Evolutionary conservation across 345 rosid genomes (phyloP).

Genomic region (Arabidopsis thaliana): DNA sequence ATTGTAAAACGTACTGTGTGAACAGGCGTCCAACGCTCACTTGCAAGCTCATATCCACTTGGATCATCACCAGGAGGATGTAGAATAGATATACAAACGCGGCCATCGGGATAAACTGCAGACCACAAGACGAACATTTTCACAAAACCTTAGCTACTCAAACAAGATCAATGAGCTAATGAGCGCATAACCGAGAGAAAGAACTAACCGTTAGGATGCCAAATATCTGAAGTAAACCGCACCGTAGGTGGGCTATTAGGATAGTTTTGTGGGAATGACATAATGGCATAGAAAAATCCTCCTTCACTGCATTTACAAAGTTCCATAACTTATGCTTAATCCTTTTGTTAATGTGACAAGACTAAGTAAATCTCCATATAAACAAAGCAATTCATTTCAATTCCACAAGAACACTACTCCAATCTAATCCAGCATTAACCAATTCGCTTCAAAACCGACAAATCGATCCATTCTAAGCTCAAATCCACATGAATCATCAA

Average conservation of each 20-base stretch:
- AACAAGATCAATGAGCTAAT: not conserved
- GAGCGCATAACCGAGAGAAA: not conserved
- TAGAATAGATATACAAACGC: conserved; percentile 61
- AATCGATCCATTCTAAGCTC: conserved; percentile 12
- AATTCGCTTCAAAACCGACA: conserved; percentile 7
- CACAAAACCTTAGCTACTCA: not conserved
- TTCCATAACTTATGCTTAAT: conserved; percentile 1
- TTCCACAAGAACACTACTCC: conserved; percentile 2
- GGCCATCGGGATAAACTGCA: conserved; percentile 55
- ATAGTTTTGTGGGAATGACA: conserved; percentile 70
- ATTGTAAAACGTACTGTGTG: conserved; percentile 35
- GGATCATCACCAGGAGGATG: conserved; percentile 74
- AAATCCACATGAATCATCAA: conserved; percentile 20
- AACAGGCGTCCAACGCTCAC: conserved; percentile 61
- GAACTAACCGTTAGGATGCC: conserved; percentile 60
- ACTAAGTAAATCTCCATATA: not conserved
- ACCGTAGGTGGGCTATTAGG: conserved; percentile 59
- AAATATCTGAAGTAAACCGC: conserved; percentile 59
- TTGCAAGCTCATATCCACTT: conserved; percentile 61
- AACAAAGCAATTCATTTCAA: not conserved
- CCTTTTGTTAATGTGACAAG: not conserved
- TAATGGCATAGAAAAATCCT: conserved; percentile 81
- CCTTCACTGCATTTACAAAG: conserved; percentile 63
- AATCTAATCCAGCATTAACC: conserved; percentile 16
- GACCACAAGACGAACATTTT: not conserved